phyloP scores from a whole-genome alignment of 805 yeast species.

The Clavispora asparagi region DNA sequence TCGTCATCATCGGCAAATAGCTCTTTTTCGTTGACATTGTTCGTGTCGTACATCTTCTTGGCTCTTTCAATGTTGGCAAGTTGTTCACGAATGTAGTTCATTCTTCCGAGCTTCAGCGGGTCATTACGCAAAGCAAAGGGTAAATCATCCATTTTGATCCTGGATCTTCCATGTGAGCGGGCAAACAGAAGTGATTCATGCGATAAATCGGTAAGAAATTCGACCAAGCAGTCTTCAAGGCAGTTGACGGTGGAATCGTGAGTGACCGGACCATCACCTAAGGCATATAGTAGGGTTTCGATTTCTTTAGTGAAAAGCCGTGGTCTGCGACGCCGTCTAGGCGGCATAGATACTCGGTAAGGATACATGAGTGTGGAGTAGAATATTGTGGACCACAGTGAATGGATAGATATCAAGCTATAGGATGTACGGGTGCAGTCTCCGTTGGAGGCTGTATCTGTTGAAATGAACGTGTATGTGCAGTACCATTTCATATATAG shows the following conservation, averaged over 20 bases:
- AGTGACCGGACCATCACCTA: slow-evolving; percentile 39
- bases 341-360: slow-evolving; percentile 1
- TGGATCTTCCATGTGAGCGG: slow-evolving; percentile 30
- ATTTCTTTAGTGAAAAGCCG: slow-evolving; percentile 37
- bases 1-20: slow-evolving; percentile 14
- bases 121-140: slow-evolving; percentile 38
- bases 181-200: slow-evolving; percentile 30
- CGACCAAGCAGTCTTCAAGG: slow-evolving; percentile 35
- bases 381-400: background rate
- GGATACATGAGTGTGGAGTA: slow-evolving; percentile 1
- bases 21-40: slow-evolving; percentile 15
- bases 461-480: too few species aligned
- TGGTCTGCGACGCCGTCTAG: slow-evolving; percentile 24
- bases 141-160: slow-evolving; percentile 39
- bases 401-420: background rate
- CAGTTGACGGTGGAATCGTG: slow-evolving; percentile 34
- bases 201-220: slow-evolving; percentile 31
- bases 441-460: too few species aligned
- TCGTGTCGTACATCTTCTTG: slow-evolving; percentile 37
- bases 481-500: too few species aligned
- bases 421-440: slow-evolving; percentile 1
- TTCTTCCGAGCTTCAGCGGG: slow-evolving; percentile 37
- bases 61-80: slow-evolving; percentile 33
- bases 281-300: slow-evolving; percentile 34
- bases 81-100: slow-evolving; percentile 36